Evolutionary conservation across 352 stramenopile species (phyloP).

Genomic region (Phytophthora fragariae): DNA sequence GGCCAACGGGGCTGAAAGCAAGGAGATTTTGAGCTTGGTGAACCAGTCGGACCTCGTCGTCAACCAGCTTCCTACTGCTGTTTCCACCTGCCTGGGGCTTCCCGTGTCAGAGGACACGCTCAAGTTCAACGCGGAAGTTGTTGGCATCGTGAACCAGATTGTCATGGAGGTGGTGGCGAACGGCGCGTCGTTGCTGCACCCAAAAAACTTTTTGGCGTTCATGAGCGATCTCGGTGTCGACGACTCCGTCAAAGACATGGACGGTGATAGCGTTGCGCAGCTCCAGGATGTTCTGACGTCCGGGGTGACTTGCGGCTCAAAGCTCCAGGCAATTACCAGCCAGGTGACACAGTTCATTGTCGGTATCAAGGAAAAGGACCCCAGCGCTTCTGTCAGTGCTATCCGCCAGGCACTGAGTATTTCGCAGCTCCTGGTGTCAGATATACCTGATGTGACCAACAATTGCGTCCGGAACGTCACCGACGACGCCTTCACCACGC

Average conservation of each 20-base stretch:
- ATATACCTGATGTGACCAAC: conserved; percentile 56
- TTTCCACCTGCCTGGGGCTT: conserved; percentile 57
- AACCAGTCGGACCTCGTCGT: conserved; percentile 36
- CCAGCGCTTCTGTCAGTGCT: conserved; percentile 33
- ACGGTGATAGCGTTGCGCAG: conserved; percentile 22
- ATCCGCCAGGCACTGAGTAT: conserved; percentile 49
- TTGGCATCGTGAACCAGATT: conserved; percentile 37
- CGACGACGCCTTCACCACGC: conserved; percentile 41
- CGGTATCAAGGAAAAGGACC: conserved; percentile 39
- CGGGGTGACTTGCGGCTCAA: conserved; percentile 43
- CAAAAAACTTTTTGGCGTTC: conserved; percentile 38
- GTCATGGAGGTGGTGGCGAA: conserved; percentile 42
- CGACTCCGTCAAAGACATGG: conserved; percentile 37
- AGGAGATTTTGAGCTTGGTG: conserved; percentile 56
- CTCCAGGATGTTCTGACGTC: conserved; percentile 45
- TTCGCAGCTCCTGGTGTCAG: conserved; percentile 53
- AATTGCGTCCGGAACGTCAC: conserved; percentile 45
- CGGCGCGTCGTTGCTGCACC: conserved; percentile 21
- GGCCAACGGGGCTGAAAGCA: conserved; percentile 19
- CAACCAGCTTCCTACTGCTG: conserved; percentile 40
- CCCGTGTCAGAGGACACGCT: conserved; percentile 29
- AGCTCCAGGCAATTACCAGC: conserved; percentile 50
- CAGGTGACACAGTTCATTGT: conserved; percentile 48
- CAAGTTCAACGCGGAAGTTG: conserved; percentile 38
- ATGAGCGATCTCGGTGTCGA: conserved; percentile 31